Base-by-base conservation (phyloP, 768 basidiomycete genomes). In the Chalciporus sphaerocephalus region DNA sequence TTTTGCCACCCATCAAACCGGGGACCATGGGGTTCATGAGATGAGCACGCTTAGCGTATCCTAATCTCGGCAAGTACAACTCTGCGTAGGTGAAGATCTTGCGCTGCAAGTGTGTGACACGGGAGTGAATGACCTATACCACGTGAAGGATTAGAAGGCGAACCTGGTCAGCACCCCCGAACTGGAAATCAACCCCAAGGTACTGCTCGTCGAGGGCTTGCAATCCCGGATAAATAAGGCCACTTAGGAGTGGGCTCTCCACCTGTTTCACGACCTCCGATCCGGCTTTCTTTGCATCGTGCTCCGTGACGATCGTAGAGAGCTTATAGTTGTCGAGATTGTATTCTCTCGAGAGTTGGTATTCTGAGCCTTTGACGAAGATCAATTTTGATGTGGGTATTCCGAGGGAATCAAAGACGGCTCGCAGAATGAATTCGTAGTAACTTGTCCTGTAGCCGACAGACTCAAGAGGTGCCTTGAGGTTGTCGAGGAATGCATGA, bases 51-150 rank as follows among this genome's bases (percentile, higher is more conserved):
- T 96, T 97, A 42, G 73, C 69, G 72, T 97, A 98, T 27, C 95
- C 96, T 24, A 98, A 77, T 51, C 81, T 77, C 4, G 96, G 96
- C 42, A 99, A 85, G 78, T 93, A 94, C 57, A 87, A 79, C 63
- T 98, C 94, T 6, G 96, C 94, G 58, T 95, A 95, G 16, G 92
- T 97, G 69, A 99, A 99, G 61, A 98, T 97, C 72, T 98, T 98
- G 47, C 95, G 83, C 92, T 95, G 61, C 17, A n/a, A 10, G 3
- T 38, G 9, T 25, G 23, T 20, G 6, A n/a, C 5, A 40, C 18
- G 10, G 27, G 21, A 2, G 13, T 38, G 23, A 53, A 39, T 38
- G 32, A 33, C 3, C n/a, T 13, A 10, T 11, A 38, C 21, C 28
- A 27, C 16, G 24, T 21, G 42, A 27, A 15, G 18, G 8, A 15